Evolutionary conservation across 108 stramenopile species (phyloP).

Genomic region (Asterionellopsis glacialis): DNA sequence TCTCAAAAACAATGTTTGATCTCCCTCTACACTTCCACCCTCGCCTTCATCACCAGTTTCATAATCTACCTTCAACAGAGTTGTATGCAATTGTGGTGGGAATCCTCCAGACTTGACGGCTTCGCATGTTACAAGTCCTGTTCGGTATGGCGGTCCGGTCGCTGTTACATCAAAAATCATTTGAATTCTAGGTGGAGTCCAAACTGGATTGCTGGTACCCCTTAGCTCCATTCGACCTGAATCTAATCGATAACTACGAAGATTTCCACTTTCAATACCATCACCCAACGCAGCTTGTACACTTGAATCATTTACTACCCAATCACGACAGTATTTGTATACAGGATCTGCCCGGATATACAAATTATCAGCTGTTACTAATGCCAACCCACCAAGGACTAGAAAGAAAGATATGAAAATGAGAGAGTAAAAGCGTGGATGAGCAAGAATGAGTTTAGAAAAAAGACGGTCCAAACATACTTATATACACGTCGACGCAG

Average conservation of each 20-base stretch:
- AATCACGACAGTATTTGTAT: constrained; percentile 20
- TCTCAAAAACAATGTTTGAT: constrained; percentile 26
- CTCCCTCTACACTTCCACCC: constrained; percentile 27
- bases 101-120: constrained; percentile 20
- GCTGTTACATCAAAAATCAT: constrained; percentile 37
- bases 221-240: constrained; percentile 21
- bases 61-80: constrained; percentile 34
- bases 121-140: constrained; percentile 35
- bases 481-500: too few species aligned
- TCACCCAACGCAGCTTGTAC: constrained; percentile 23
- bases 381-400: constrained; percentile 21
- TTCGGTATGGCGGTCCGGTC: constrained; percentile 30
- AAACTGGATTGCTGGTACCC: constrained; percentile 1
- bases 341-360: constrained; percentile 40
- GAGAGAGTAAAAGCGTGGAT: neutral
- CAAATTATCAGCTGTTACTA: constrained; percentile 17
- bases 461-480: too few species aligned
- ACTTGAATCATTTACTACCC: constrained; percentile 17
- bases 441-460: too few species aligned
- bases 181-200: constrained; percentile 31
- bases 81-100: constrained; percentile 25
- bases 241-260: constrained; percentile 31
- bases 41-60: constrained; percentile 32
- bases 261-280: constrained; percentile 16
- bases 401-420: neutral